phyloP scores from a whole-genome alignment of 169 alveolate genomes.

The Eimeria praecox region DNA sequence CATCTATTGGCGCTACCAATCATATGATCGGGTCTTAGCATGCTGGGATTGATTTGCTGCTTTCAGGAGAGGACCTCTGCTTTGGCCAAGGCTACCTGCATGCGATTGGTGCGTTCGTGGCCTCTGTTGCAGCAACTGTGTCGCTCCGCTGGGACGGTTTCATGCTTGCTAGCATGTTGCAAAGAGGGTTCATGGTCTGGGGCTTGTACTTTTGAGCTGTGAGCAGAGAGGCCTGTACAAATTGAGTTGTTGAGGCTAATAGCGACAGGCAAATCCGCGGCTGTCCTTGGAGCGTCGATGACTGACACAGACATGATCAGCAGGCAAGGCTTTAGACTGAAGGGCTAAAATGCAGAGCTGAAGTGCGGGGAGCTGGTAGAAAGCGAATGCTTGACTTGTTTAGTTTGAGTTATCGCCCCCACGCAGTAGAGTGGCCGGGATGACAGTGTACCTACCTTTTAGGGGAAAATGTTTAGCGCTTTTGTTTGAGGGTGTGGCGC shows the following conservation, averaged over 20 bases:
- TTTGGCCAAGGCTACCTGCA: conserved; percentile 50
- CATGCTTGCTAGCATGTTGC: background rate
- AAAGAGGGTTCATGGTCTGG: background rate
- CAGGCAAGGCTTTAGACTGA: background rate
- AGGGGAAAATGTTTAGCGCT: too few relatives aligned
- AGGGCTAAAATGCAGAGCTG: background rate
- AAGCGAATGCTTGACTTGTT: too few relatives aligned
- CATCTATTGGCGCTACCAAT: background rate
- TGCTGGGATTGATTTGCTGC: background rate
- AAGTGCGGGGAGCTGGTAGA: background rate
- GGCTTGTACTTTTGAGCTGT: background rate
- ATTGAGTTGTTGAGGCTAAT: conserved; percentile 23
- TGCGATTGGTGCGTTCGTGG: conserved; percentile 4
- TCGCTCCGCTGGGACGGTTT: background rate
- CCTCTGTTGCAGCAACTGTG: background rate
- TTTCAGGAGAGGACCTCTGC: conserved; percentile 39
- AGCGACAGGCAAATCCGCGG: conserved; percentile 32
- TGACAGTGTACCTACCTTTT: too few relatives aligned
- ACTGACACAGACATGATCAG: conserved; percentile 47
- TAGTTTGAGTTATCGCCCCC: background rate
- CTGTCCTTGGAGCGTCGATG: conserved; percentile 57
- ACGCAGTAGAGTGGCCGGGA: background rate
- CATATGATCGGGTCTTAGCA: background rate
- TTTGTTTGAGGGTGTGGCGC: background rate
- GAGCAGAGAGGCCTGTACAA: conserved; percentile 47